phyloP scores from a whole-genome alignment of 176 grass and related monocot genomes.

The Triticum timopheevii region DNA sequence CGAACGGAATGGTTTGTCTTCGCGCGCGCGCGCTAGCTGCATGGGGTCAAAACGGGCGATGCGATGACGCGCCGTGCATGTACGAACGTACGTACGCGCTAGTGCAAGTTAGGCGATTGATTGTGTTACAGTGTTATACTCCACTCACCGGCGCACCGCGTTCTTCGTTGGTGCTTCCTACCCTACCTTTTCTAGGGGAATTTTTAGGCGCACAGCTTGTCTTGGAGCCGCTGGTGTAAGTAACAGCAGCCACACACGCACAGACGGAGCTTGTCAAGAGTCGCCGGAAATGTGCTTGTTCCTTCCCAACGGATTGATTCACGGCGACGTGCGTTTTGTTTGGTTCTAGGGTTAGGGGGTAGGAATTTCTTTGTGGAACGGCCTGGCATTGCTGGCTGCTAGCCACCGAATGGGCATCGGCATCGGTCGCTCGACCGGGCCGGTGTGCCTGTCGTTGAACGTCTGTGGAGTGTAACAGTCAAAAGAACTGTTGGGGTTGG shows the following conservation, averaged over 20 bases:
- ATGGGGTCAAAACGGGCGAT: neutral
- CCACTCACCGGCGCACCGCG: no score
- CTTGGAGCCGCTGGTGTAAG: neutral
- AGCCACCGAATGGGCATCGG: neutral
- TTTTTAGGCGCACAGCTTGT: neutral
- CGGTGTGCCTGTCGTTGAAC: slow-evolving; percentile 5
- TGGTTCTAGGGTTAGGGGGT: neutral
- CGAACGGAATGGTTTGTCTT: slow-evolving; percentile 8
- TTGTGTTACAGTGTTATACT: no score
- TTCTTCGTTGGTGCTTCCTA: neutral
- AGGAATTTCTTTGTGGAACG: neutral
- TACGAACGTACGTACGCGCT: neutral
- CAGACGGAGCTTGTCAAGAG: neutral
- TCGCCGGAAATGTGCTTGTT: neutral
- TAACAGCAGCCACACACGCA: neutral
- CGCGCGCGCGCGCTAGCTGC: neutral
- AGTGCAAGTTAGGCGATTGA: neutral
- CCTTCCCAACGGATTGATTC: neutral
- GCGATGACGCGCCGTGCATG: no score
- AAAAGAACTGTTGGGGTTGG: neutral
- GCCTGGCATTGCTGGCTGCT: neutral
- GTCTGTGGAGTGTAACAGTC: neutral
- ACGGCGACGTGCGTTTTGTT: neutral
- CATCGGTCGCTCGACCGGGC: neutral
- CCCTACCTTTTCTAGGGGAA: neutral